These are phyloP conservation scores for Tothia fuscella DNA, from an alignment of 2,329 filamentous ascomycete species.

Conservation along the genomic window DNA sequence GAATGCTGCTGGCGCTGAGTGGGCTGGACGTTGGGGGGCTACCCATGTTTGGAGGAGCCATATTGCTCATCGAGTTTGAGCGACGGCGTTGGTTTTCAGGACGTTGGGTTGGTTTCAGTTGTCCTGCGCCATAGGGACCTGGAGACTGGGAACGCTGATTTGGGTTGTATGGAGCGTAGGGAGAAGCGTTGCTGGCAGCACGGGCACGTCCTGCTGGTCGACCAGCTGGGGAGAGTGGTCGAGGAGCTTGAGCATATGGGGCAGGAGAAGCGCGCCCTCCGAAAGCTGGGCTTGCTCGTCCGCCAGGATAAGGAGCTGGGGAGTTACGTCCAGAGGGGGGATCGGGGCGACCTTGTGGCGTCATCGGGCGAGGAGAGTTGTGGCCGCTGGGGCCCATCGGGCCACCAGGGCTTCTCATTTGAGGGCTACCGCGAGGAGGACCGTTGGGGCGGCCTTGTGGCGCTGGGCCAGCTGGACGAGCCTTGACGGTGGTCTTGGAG, in stretches of 20 bases:
- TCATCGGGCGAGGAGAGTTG: conserved; percentile 19
- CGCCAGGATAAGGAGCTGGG: conserved; percentile 17
- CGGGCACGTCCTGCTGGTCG: conserved; percentile 17
- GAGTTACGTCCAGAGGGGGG: conserved; percentile 14
- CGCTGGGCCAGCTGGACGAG: conserved; percentile 42
- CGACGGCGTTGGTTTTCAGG: conserved; percentile 23
- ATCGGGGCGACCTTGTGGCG: conserved; percentile 12
- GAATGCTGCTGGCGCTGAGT: background rate
- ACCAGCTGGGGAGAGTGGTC: conserved; percentile 9
- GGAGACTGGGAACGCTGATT: conserved; percentile 27
- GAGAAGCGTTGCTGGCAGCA: conserved; percentile 26
- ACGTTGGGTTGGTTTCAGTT: conserved; percentile 9
- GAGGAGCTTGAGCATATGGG: conserved; percentile 13
- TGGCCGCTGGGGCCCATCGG: conserved; percentile 10
- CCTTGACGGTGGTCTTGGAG: conserved; percentile 83
- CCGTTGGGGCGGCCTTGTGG: conserved; percentile 1
- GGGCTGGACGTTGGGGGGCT: background rate
- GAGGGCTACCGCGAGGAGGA: conserved; percentile 16
- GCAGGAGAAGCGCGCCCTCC: conserved; percentile 11
- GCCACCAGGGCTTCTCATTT: conserved; percentile 20
- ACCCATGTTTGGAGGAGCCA: conserved; percentile 6
- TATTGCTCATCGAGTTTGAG: conserved; percentile 26
- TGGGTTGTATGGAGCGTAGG: conserved; percentile 17
- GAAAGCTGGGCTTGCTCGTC: no score
- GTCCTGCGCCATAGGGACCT: conserved; percentile 24